Evolutionary conservation across 2,329 filamentous ascomycete species (phyloP).

Genomic region (Xylariaceae sp.): DNA sequence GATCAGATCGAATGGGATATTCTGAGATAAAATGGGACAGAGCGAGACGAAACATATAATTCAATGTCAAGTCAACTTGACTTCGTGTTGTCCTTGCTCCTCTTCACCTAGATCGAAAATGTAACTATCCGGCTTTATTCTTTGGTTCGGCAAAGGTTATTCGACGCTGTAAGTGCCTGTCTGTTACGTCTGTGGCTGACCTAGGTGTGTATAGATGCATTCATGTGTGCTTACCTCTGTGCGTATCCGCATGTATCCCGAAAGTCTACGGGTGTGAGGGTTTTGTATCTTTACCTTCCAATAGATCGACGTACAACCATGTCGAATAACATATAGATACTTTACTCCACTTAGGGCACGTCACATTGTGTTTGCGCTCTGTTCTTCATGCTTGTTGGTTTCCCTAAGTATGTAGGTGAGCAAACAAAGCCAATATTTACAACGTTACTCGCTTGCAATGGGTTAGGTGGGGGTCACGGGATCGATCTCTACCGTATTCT

Average conservation of each 20-base stretch:
- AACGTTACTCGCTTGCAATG: conserved; percentile 7
- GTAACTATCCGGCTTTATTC: too few relatives aligned
- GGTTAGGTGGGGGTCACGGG: not conserved
- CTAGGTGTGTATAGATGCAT: conserved; percentile 14
- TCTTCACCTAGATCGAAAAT: too few relatives aligned
- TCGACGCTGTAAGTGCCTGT: conserved; percentile 1
- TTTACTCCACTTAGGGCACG: not conserved
- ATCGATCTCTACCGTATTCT: conserved; percentile 3
- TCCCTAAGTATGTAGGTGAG: conserved; percentile 10
- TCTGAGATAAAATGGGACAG: too few relatives aligned
- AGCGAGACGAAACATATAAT: too few relatives aligned
- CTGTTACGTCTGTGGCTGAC: conserved; percentile 12
- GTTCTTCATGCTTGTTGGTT: conserved; percentile 23
- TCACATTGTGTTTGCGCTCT: not conserved
- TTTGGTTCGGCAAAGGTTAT: too few relatives aligned
- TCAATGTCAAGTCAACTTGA: too few relatives aligned
- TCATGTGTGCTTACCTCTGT: not conserved
- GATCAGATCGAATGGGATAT: too few relatives aligned
- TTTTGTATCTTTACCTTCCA: not conserved
- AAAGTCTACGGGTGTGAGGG: not conserved
- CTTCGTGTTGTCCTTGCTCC: too few relatives aligned
- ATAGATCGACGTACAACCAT: not conserved
- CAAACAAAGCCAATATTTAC: conserved; percentile 10
- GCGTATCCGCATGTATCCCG: conserved; percentile 10
- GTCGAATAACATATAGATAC: conserved; percentile 13